A percentile compares a stretch with the other conserved stretches of the same genome.
Conservation (phyloP, 1,139 yeast genomes). For the Scheffersomyces lignicola region DNA sequence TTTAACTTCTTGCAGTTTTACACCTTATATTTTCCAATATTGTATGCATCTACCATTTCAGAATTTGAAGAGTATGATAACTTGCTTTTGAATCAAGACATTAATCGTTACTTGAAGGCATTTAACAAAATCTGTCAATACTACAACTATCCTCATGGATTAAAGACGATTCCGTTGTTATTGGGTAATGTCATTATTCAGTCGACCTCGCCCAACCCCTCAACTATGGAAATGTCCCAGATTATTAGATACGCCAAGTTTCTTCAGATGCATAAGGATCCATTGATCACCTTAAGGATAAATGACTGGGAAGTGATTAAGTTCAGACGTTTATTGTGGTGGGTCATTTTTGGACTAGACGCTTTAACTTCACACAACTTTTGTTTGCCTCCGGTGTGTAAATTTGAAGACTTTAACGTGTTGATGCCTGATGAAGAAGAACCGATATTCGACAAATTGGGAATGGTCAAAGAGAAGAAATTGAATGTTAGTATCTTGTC, state of each 20-base stretch:
- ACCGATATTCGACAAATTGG: slow-evolving; percentile 26
- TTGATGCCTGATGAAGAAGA: slow-evolving; percentile 52
- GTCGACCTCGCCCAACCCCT: slow-evolving; percentile 58
- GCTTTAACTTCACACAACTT: slow-evolving; percentile 58
- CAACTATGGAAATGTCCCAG: slow-evolving; percentile 51
- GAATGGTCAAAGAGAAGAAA: slow-evolving; percentile 22
- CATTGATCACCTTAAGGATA: slow-evolving; percentile 49
- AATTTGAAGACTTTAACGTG: slow-evolving; percentile 57
- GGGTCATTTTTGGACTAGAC: slow-evolving; percentile 64
- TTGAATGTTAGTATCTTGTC: slow-evolving; percentile 42
- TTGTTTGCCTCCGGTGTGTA: slow-evolving; percentile 57
- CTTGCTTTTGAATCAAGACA: slow-evolving; percentile 47
- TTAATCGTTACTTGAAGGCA: slow-evolving; percentile 46
- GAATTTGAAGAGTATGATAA: slow-evolving; percentile 57
- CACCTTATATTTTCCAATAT: slow-evolving; percentile 48
- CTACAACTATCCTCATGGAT: slow-evolving; percentile 53
- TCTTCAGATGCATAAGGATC: slow-evolving; percentile 59
- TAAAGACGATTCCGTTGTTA: slow-evolving; percentile 45
- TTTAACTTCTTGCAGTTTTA: slow-evolving; percentile 45
- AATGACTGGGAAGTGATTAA: slow-evolving; percentile 50
- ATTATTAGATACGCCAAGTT: slow-evolving; percentile 56
- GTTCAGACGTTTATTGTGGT: slow-evolving; percentile 59
- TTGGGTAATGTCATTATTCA: slow-evolving; percentile 54
- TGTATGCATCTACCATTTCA: slow-evolving; percentile 55
- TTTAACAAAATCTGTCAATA: slow-evolving; percentile 51